phyloP scores from a whole-genome alignment of 495 filamentous ascomycete species.

The Jackrogersella multiformis region DNA sequence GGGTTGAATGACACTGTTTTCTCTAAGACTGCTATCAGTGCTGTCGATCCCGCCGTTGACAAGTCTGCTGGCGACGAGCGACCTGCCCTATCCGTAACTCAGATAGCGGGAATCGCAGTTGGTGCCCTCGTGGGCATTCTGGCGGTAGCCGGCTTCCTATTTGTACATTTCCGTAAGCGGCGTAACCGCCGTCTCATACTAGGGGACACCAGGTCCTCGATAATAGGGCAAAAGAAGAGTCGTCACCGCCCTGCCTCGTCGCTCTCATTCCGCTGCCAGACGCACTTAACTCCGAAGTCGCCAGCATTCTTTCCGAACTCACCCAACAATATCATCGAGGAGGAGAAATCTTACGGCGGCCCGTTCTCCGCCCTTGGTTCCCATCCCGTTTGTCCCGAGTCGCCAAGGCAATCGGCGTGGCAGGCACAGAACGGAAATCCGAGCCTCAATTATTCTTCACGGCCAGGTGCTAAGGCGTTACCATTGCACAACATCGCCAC shows the following conservation, averaged over 20 bases:
- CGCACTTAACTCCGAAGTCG: slow-evolving; percentile 52
- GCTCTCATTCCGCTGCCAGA: slow-evolving; percentile 60
- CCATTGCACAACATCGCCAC: slow-evolving; percentile 34
- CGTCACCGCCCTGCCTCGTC: slow-evolving; percentile 50
- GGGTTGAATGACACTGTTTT: slow-evolving; percentile 61
- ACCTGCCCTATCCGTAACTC: slow-evolving; percentile 40
- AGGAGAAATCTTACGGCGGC: slow-evolving; percentile 34
- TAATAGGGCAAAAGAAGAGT: slow-evolving; percentile 28
- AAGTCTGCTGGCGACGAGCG: slow-evolving; percentile 18
- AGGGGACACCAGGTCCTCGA: slow-evolving; percentile 37
- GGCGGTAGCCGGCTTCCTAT: slow-evolving; percentile 44
- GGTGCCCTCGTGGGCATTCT: slow-evolving; percentile 45
- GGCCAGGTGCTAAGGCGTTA: slow-evolving; percentile 1
- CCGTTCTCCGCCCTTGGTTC: slow-evolving; percentile 31
- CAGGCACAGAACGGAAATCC: not conserved
- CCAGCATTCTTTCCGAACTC: slow-evolving; percentile 50
- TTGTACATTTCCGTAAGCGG: slow-evolving; percentile 52
- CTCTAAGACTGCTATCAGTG: slow-evolving; percentile 49
- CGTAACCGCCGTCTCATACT: slow-evolving; percentile 49
- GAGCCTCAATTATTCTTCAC: slow-evolving; percentile 8
- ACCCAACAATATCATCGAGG: slow-evolving; percentile 30
- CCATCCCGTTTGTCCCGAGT: slow-evolving; percentile 30
- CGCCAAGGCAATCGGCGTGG: slow-evolving; percentile 20
- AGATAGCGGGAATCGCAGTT: slow-evolving; percentile 52
- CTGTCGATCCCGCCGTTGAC: slow-evolving; percentile 49